Percentiles rank a stretch among this genome's conserved stretches.
Conservation (phyloP, 352 stramenopile species). For the Phytophthora citricola region DNA sequence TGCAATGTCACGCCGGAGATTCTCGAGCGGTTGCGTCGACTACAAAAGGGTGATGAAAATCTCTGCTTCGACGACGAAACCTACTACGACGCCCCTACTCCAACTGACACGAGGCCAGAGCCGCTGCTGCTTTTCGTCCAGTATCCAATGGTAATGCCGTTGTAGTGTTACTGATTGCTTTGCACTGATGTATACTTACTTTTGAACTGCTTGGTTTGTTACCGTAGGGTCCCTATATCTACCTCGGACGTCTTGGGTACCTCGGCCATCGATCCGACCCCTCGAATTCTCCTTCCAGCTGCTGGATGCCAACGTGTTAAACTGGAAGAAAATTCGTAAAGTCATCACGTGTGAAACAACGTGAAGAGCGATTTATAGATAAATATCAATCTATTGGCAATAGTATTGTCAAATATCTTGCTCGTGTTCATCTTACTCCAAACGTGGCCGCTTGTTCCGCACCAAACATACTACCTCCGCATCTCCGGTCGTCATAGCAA, state of each 20-base stretch:
- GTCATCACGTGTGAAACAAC: too few species aligned
- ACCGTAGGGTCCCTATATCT: slow-evolving; percentile 61
- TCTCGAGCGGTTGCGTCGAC: slow-evolving; percentile 18
- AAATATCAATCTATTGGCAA: too few species aligned
- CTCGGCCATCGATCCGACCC: slow-evolving; percentile 44
- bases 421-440: not conserved
- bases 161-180: not conserved
- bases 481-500: slow-evolving; percentile 14
- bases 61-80: slow-evolving; percentile 18
- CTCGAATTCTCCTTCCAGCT: slow-evolving; percentile 76
- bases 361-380: too few species aligned
- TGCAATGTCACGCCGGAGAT: slow-evolving; percentile 21
- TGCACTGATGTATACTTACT: slow-evolving; percentile 2
- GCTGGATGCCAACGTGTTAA: slow-evolving; percentile 46
- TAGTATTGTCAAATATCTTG: too few species aligned
- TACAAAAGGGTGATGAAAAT: slow-evolving; percentile 29
- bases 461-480: slow-evolving; percentile 8
- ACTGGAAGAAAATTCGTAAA: slow-evolving; percentile 33
- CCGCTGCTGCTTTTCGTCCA: slow-evolving; percentile 36
- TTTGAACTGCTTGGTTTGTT: not conserved
- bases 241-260: slow-evolving; percentile 69
- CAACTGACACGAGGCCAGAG: slow-evolving; percentile 4
- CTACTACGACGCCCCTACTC: slow-evolving; percentile 13
- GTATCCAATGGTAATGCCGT: slow-evolving; percentile 29
- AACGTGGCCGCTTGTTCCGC: slow-evolving; percentile 11